phyloP scores from a whole-genome alignment of 1,284 basidiomycete species.

The Fomitopsis palustris region DNA sequence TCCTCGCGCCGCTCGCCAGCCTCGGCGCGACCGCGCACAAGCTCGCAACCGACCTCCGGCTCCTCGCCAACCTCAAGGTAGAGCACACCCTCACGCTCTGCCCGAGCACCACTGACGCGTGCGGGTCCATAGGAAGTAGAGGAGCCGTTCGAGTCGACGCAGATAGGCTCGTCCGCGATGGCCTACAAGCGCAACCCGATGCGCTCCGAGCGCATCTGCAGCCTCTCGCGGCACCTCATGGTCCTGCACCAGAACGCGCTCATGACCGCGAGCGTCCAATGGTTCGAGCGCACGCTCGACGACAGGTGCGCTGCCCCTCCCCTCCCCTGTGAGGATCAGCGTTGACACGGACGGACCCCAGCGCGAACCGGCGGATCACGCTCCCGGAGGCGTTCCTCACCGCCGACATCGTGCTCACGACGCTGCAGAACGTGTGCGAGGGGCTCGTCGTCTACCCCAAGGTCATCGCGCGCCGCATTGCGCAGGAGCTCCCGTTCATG shows the following conservation, averaged over 20 bases:
- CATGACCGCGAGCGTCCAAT: slow-evolving; percentile 90
- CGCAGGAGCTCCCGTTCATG: slow-evolving; percentile 99
- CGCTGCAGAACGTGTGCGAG: slow-evolving; percentile 95
- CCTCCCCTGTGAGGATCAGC: too few species aligned
- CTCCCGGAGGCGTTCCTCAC: slow-evolving; percentile 97
- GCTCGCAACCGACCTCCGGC: slow-evolving; percentile 92
- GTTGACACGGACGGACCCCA: slow-evolving; percentile 29
- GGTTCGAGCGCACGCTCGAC: slow-evolving; percentile 96
- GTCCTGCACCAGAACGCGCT: slow-evolving; percentile 90
- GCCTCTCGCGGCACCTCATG: slow-evolving; percentile 91
- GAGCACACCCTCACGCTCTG: background rate
- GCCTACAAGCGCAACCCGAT: slow-evolving; percentile 99
- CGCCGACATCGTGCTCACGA: slow-evolving; percentile 93
- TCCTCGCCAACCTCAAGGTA: slow-evolving; percentile 91
- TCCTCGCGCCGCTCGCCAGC: slow-evolving; percentile 85
- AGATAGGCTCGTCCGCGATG: slow-evolving; percentile 99
- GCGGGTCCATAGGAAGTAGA: slow-evolving; percentile 76
- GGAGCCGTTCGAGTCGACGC: slow-evolving; percentile 98
- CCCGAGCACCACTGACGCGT: background rate
- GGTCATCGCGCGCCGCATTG: slow-evolving; percentile 90
- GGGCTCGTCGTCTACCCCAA: slow-evolving; percentile 97
- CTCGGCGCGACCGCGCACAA: slow-evolving; percentile 97
- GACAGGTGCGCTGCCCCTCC: slow-evolving; percentile 57
- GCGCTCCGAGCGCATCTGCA: slow-evolving; percentile 97
- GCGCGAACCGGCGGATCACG: slow-evolving; percentile 94